Conservation (phyloP, 148 eudicot genomes). For the Rhododendron williamsianum region DNA sequence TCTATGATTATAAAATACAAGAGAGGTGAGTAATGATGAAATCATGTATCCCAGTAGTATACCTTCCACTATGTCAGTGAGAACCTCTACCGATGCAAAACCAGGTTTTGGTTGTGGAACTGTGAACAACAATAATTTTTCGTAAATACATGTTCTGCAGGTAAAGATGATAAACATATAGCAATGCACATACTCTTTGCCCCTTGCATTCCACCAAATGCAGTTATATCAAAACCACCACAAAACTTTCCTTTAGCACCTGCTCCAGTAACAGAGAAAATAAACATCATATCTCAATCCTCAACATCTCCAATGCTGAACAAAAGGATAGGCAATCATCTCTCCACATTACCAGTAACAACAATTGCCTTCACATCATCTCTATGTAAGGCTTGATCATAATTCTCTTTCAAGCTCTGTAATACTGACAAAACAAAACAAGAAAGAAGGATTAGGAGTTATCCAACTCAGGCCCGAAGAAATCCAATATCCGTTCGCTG, state of each 20-base stretch:
- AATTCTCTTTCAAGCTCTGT: conserved; percentile 60
- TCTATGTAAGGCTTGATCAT: conserved; percentile 65
- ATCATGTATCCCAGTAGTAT: conserved; percentile 5
- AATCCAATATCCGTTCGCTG: neutral
- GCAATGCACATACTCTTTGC: conserved; percentile 45
- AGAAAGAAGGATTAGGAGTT: neutral
- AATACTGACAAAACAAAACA: conserved; percentile 41
- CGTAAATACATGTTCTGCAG: neutral
- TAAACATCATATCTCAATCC: conserved; percentile 2
- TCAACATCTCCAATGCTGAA: neutral
- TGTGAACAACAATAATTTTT: conserved; percentile 23
- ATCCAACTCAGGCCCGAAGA: neutral
- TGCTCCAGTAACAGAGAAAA: conserved; percentile 21
- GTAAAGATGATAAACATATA: neutral
- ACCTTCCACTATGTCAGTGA: conserved; percentile 81
- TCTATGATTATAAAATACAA: neutral
- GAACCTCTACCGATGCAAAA: conserved; percentile 66
- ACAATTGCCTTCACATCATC: conserved; percentile 96
- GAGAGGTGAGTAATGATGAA: neutral
- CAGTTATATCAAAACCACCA: conserved; percentile 88
- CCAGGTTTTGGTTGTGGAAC: conserved; percentile 65
- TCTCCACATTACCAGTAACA: conserved; percentile 57
- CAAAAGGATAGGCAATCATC: neutral
- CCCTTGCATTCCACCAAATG: conserved; percentile 62
- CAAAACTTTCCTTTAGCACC: conserved; percentile 88